Conservation (phyloP, 192 early-diverging fungal species). For the Umbelopsis sp. region DNA sequence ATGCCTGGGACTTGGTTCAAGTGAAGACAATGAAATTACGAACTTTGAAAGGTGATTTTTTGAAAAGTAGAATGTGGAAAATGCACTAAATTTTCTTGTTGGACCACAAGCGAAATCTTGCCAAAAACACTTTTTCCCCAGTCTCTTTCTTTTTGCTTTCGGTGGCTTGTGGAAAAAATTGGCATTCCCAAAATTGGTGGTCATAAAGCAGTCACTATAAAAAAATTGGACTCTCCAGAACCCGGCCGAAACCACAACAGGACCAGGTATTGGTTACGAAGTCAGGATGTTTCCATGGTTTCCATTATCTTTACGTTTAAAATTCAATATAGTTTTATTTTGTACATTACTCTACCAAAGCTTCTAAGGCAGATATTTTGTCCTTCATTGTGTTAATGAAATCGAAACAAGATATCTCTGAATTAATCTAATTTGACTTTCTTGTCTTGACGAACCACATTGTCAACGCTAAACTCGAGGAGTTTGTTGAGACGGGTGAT, state of each 20-base stretch:
- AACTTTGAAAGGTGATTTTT: neutral
- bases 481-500: slow-evolving; percentile 69
- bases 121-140: neutral
- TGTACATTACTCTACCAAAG: slow-evolving; percentile 4
- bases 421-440: slow-evolving; percentile 25
- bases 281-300: too few species aligned
- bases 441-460: slow-evolving; percentile 32
- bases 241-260: too few species aligned
- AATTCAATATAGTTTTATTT: too few species aligned
- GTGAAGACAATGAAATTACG: slow-evolving; percentile 13
- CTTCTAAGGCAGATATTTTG: too few species aligned
- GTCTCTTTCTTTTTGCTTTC: slow-evolving; percentile 5
- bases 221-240: too few species aligned
- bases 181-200: neutral
- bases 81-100: neutral
- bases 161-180: slow-evolving; percentile 17
- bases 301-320: neutral
- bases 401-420: too few species aligned
- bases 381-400: too few species aligned
- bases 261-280: too few species aligned
- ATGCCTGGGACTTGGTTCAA: neutral
- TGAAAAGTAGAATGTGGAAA: slow-evolving; percentile 5
- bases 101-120: slow-evolving; percentile 13
- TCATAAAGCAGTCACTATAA: neutral
- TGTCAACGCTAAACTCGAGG: slow-evolving; percentile 44